A percentile compares a stretch with the other conserved stretches of the same genome.
Evolutionary conservation across 306 rosid genomes (phyloP).

Genomic region (Prunus salicina): DNA sequence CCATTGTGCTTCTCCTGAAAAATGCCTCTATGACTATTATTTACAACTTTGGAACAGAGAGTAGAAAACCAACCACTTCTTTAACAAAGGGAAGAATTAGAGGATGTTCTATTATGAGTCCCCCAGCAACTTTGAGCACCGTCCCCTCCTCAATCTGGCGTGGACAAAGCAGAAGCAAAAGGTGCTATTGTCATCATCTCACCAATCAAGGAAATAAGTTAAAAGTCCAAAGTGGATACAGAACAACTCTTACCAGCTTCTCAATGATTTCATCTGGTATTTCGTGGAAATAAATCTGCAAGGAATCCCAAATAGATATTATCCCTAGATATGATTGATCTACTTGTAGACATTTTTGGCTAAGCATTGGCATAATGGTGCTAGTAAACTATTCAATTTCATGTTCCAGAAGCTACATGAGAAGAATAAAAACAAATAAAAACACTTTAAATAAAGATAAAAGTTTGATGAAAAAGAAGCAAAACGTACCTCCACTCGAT

Average conservation of each 20-base stretch:
- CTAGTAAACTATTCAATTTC: not conserved
- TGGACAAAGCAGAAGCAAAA: conserved; percentile 1
- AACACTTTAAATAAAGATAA: not conserved
- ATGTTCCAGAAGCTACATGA: not conserved
- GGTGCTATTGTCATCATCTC: not conserved
- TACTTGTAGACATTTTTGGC: not conserved
- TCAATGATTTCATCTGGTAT: conserved; percentile 82
- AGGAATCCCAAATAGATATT: conserved; percentile 24
- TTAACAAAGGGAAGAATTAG: conserved; percentile 65
- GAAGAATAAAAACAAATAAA: not conserved
- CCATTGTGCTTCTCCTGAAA: not conserved
- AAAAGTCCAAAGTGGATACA: conserved; percentile 17
- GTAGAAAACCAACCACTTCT: conserved; percentile 78
- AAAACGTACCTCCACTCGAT: conserved; percentile 71
- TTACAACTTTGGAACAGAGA: conserved; percentile 16
- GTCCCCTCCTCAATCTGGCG: conserved; percentile 79
- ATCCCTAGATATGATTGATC: conserved; percentile 8
- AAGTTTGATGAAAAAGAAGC: not conserved
- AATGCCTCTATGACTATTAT: not conserved
- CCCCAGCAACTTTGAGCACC: conserved; percentile 90
- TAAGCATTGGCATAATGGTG: not conserved
- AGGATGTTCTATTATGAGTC: conserved; percentile 91
- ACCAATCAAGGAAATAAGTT: conserved; percentile 2
- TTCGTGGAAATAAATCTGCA: conserved; percentile 87
- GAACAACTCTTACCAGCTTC: conserved; percentile 61